Evolutionary conservation across 768 basidiomycete species (phyloP), one percentile per base, ranked within the genome.

Genomic region (Lentinula lateritia): DNA sequence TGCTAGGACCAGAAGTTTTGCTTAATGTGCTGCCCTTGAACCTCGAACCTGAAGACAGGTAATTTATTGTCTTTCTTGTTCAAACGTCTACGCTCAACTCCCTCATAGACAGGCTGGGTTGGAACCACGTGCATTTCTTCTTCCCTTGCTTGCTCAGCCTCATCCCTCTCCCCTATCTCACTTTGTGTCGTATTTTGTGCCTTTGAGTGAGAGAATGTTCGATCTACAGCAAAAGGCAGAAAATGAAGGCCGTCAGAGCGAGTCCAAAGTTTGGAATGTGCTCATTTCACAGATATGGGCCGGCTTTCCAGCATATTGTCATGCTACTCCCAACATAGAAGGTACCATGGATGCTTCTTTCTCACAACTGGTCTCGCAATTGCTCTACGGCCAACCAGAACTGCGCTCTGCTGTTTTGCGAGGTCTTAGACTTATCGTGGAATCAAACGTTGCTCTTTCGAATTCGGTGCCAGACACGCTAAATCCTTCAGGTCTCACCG

Each of bases 261-360:
- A 98, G 73, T 91, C 90, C 13, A 99, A 98, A 74, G 88, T 98
- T 41, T 99, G 94, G 93, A 90, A 86, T 65, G 94, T 96, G 10
- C 82, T 98, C 50, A 87, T 98, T 23, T 87, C 89, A 9, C 97
- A 99, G 72, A 85, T 96, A 18, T 99, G 97, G 97, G 80, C 85
- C 28, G 92, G 95, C 28, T 82, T 98, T 43, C 85, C 86, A 6
- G 94, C 95, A 1, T 99, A 98, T 75, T 96, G 94, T 72, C 86
- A 88, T 70, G 86, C 86, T 28, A 81, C 91, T 12, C 68, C 79
- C n/a, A 92, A 98, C 72, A 75, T 97, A 43, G 77, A 82, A 66
- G 75, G 86, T 89, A 83, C 89, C 7, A 79, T 98, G 65, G 89
- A 78, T 7, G 77, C 87, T 1, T 78, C 81, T 32, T 94, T 98